Evolutionary conservation across 1,139 yeast genomes (phyloP), one percentile per base, ranked within the genome.

Genomic region (Magnusiomyces starmeri): DNA sequence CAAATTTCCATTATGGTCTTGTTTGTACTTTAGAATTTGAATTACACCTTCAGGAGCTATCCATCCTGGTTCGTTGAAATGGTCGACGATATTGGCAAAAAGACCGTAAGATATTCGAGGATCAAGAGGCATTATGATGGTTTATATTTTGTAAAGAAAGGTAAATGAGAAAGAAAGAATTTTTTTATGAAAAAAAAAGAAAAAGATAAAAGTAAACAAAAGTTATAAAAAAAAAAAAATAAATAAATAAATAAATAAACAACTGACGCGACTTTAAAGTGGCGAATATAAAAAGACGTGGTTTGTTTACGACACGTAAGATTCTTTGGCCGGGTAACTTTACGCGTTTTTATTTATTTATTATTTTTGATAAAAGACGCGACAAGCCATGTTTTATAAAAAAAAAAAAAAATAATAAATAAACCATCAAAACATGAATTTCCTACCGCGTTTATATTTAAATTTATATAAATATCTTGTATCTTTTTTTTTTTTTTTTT

Each of bases 361-460:
- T 32, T 4, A 14, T 32, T 32, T 14, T 27, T 27, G 12, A 9
- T 27, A 27, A 8, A 27, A 9, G 12, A 27, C 32, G 32, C 32
- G 32, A 27, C 32, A 27, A 27, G 32, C 32, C 9, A 21, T 16
- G 18, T 47, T 37, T n/a, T 24, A 20, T 35, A 25, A 40, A 21
- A 25, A 45, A 37, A 34, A 26, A 40, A 44, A 43, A 41, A 21
- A 27, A 41, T 6, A 26, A 10, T 16, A 40, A 51, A 20, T 14
- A 41, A 46, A 45, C 9, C 44, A 43, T 27, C 7, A 35, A 26
- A 39, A 26, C 25, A 35, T 12, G 24, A 18, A 24, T 37, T 37
- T 47, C 39, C 45, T 45, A 45, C 39, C 50, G 50, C 50, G 50
- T n/a, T n/a, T n/a, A n/a, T n/a, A n/a, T n/a, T n/a, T n/a, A n/a